These are phyloP conservation scores for Sordariomycetes sp. DNA, from an alignment of 2,329 filamentous ascomycete species.

Conservation along the genomic window DNA sequence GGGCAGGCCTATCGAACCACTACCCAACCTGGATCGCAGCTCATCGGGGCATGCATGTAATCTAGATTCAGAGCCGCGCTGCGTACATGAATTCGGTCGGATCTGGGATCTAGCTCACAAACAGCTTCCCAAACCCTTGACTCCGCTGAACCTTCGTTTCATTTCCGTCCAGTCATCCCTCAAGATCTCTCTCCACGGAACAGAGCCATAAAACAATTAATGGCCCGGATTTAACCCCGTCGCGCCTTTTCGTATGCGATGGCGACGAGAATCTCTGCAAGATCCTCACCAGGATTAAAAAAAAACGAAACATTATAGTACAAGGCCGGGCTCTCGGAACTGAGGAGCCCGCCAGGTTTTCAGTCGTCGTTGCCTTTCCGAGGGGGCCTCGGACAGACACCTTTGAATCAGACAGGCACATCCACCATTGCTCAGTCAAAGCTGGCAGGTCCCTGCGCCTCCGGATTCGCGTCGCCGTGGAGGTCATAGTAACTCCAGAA, in stretches of 20 bases:
- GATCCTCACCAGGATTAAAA: not conserved
- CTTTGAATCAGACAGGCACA: not conserved
- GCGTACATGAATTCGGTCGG: not conserved
- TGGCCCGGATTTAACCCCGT: not conserved
- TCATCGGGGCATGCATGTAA: not conserved
- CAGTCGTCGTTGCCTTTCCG: not conserved
- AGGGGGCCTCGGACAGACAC: not conserved
- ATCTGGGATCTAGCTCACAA: not conserved
- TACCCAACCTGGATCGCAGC: not conserved
- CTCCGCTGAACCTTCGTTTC: not conserved
- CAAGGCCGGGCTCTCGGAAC: not conserved
- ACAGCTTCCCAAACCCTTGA: not conserved
- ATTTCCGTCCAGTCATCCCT: not conserved
- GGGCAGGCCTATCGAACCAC: too few relatives aligned
- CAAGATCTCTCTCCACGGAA: not conserved
- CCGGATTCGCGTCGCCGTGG: constrained; percentile 29
- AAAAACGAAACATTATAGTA: not conserved
- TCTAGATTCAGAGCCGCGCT: not conserved
- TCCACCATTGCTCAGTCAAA: constrained; percentile 28
- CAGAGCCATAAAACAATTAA: not conserved
- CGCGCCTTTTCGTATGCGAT: not conserved
- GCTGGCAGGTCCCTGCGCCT: constrained; percentile 32
- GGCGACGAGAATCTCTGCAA: not conserved
- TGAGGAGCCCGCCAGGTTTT: constrained; percentile 1
- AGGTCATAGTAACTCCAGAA: constrained; percentile 40